Evolutionary conservation across 768 basidiomycete species (phyloP), one percentile per base, ranked within the genome.

Genomic region (Suillus americanus): DNA sequence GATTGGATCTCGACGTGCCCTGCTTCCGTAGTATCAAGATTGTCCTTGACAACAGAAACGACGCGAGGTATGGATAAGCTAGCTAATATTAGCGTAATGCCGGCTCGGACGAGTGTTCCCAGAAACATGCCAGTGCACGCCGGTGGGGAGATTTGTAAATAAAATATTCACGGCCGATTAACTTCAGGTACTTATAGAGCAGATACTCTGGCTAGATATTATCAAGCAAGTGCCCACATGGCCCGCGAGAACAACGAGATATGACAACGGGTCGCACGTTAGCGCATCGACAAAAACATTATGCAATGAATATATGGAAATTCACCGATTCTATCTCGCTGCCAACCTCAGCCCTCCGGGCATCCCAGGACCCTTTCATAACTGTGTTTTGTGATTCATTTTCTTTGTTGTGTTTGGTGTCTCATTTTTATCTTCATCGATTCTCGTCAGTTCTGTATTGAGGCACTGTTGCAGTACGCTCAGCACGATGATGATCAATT

Each of bases 1-100:
- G 75, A 76, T 16, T 25, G 65, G 48, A 75, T 69, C 3, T 23
- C 28, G 9, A 53, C 0, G 5, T 55, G 65, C 43, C 13, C 18
- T 30, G 63, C 2, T 25, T 16, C 38, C 13, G 28, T 8, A 20
- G 48, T 51, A 4, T 28, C 3, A 0, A 48, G 53, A 37, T 30
- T 20, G 20, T 18, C 43, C 20, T 46, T 13, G 37, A 25, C 12
- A 18, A 30, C 61, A 37, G 40, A 63, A 5, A 23, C 40, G 10
- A 66, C 66, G 9, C 43, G 61, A 28, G 56, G 62, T 18, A 50
- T 46, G 23, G 30, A 12, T 5, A 30, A 16, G 23, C 60, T 60
- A 14, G 50, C 57, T 33, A n/a, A n/a, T n/a, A 37, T 33, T 16
- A 74, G 54, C 6, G 50, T 35, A 18, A 60, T 37, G 23, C 61